Percentiles rank a stretch among this genome's conserved stretches.
These are phyloP conservation scores for Geranomyces variabilis DNA, from an alignment of 192 early-diverging fungal species.

Conservation along the genomic window DNA sequence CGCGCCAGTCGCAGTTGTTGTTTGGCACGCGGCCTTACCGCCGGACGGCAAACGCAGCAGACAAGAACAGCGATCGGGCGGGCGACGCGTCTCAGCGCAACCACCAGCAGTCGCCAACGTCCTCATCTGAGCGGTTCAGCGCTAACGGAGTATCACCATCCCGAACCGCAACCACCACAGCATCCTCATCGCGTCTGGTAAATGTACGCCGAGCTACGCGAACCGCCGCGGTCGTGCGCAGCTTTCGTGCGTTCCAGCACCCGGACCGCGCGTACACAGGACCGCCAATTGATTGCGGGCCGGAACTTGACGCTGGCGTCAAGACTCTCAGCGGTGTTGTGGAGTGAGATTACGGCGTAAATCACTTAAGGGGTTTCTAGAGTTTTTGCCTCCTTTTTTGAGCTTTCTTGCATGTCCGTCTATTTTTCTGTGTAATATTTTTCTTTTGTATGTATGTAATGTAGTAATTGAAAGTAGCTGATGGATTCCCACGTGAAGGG, in stretches of 20 bases:
- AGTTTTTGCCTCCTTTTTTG: too few species aligned
- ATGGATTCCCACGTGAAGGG: too few species aligned
- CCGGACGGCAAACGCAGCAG: not conserved
- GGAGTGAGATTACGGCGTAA: too few species aligned
- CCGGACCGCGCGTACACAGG: constrained; percentile 19
- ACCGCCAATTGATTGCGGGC: not conserved
- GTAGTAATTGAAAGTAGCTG: too few species aligned
- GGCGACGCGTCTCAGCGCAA: not conserved
- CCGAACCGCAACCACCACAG: not conserved
- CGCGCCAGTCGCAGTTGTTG: not conserved
- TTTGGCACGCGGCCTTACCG: constrained; percentile 14
- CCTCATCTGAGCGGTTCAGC: not conserved
- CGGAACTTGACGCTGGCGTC: not conserved
- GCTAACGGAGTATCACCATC: too few species aligned
- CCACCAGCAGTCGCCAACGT: not conserved
- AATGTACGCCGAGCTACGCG: constrained; percentile 18
- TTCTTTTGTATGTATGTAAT: too few species aligned
- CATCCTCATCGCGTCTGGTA: constrained; percentile 12
- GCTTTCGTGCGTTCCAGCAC: constrained; percentile 24
- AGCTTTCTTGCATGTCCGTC: too few species aligned
- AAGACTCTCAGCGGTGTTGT: not conserved
- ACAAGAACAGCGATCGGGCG: not conserved
- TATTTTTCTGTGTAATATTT: too few species aligned
- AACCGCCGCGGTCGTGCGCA: constrained; percentile 14
- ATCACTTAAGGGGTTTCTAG: too few species aligned